phyloP scores from a whole-genome alignment of 345 rosid species.

The Atalantia buxifolia region DNA sequence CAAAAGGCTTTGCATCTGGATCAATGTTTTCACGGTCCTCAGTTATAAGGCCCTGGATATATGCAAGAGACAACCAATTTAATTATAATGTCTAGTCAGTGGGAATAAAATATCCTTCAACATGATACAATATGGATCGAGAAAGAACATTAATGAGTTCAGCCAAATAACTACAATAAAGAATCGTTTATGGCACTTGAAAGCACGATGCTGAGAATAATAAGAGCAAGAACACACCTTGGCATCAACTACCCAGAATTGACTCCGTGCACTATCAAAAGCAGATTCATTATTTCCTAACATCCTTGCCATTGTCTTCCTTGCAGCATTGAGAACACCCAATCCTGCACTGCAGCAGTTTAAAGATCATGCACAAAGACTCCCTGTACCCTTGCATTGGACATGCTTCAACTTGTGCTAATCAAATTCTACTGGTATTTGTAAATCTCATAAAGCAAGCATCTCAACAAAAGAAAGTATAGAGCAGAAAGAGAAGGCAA shows the following conservation, averaged over 20 bases:
- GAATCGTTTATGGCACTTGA: not conserved
- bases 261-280: slow-evolving; percentile 87
- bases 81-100: slow-evolving; percentile 8
- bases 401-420: not conserved
- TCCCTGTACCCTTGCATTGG: not conserved
- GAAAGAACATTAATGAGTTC: not conserved
- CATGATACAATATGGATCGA: not conserved
- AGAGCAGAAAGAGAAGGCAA: not conserved
- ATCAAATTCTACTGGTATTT: not conserved
- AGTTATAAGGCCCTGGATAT: slow-evolving; percentile 77
- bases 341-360: slow-evolving; percentile 80
- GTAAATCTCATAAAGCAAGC: not conserved
- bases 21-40: slow-evolving; percentile 77
- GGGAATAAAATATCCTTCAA: slow-evolving; percentile 6
- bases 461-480: not conserved
- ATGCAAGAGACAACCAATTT: slow-evolving; percentile 22
- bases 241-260: slow-evolving; percentile 98
- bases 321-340: slow-evolving; percentile 95
- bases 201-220: not conserved
- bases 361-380: slow-evolving; percentile 21
- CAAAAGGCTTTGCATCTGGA: slow-evolving; percentile 81
- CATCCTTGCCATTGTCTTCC: slow-evolving; percentile 99
- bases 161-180: not conserved
- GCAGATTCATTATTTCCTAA: slow-evolving; percentile 82
- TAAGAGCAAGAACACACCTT: slow-evolving; percentile 38